These are phyloP conservation scores for Pholiota microspora DNA, from an alignment of 768 basidiomycete species.

Conservation along the genomic window DNA sequence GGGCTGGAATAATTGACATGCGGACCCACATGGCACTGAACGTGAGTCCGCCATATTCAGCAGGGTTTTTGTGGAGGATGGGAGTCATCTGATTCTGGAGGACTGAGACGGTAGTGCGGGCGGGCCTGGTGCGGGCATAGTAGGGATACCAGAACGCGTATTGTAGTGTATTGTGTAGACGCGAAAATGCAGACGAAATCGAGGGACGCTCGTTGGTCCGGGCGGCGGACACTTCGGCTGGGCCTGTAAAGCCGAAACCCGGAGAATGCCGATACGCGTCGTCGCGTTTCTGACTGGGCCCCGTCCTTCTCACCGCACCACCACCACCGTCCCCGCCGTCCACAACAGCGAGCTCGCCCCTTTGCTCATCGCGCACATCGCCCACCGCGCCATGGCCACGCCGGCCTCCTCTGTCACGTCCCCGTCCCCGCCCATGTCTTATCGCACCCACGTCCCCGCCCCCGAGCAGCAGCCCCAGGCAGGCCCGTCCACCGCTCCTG, in stretches of 20 bases:
- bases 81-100: slow-evolving; percentile 31
- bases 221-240: slow-evolving; percentile 27
- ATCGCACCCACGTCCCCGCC: slow-evolving; percentile 45
- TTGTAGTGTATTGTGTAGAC: slow-evolving; percentile 6
- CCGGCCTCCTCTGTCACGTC: slow-evolving; percentile 82
- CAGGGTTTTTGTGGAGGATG: slow-evolving; percentile 1
- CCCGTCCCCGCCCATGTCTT: slow-evolving; percentile 72
- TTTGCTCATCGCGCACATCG: slow-evolving; percentile 28
- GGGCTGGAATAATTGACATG: slow-evolving; percentile 23
- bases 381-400: slow-evolving; percentile 66
- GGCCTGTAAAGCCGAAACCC: slow-evolving; percentile 38
- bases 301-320: slow-evolving; percentile 31
- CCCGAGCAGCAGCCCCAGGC: slow-evolving; percentile 31
- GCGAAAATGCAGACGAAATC: neutral
- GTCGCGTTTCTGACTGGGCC: slow-evolving; percentile 42
- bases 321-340: slow-evolving; percentile 25
- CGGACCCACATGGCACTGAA: slow-evolving; percentile 14
- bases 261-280: slow-evolving; percentile 53
- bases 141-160: slow-evolving; percentile 6
- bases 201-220: slow-evolving; percentile 5
- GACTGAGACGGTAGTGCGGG: neutral
- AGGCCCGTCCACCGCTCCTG: slow-evolving; percentile 30
- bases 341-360: slow-evolving; percentile 34
- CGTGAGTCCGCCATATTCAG: slow-evolving; percentile 17
- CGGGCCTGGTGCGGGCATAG: neutral